Conservation (phyloP, 768 basidiomycete species). For the Pluteus cervinus region DNA sequence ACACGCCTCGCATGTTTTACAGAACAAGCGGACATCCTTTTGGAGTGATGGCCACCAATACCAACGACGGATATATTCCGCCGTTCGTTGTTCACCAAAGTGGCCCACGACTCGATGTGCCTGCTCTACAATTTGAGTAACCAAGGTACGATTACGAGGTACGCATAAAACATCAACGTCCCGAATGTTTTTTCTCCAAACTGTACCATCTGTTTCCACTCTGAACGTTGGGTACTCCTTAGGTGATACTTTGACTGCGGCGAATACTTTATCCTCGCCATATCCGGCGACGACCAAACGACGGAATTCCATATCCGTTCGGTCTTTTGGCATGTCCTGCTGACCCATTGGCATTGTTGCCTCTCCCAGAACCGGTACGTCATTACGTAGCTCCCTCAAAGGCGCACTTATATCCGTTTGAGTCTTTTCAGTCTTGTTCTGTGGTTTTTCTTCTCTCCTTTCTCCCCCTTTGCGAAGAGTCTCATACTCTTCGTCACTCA, state of each 20-base stretch:
- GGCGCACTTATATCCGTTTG: too few species aligned
- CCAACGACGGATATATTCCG: conserved; percentile 16
- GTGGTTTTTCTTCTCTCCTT: too few species aligned
- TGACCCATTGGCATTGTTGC: too few species aligned
- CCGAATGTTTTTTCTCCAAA: conserved; percentile 4
- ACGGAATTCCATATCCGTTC: too few species aligned
- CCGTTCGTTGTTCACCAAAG: conserved; percentile 19
- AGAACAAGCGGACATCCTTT: conserved; percentile 10
- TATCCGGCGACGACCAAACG: too few species aligned
- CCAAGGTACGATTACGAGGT: conserved; percentile 9
- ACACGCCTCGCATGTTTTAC: conserved; percentile 12
- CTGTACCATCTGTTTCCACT: conserved; percentile 4
- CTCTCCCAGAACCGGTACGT: too few species aligned
- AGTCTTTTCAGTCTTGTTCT: too few species aligned
- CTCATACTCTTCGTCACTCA: too few species aligned
- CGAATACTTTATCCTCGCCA: conserved; percentile 8
- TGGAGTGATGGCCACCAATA: conserved; percentile 21
- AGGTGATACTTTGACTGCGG: conserved; percentile 1
- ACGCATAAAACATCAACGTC: conserved; percentile 13
- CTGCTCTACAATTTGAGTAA: conserved; percentile 11
- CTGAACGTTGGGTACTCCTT: conserved; percentile 3
- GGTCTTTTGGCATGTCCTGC: too few species aligned
- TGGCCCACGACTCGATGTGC: conserved; percentile 27
- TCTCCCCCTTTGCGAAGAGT: too few species aligned
- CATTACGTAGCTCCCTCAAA: too few species aligned